Percentiles rank a stretch among this genome's conserved stretches.
These are phyloP conservation scores for Dioscorea alata DNA, from an alignment of 106 monocot species.

Conservation along the genomic window DNA sequence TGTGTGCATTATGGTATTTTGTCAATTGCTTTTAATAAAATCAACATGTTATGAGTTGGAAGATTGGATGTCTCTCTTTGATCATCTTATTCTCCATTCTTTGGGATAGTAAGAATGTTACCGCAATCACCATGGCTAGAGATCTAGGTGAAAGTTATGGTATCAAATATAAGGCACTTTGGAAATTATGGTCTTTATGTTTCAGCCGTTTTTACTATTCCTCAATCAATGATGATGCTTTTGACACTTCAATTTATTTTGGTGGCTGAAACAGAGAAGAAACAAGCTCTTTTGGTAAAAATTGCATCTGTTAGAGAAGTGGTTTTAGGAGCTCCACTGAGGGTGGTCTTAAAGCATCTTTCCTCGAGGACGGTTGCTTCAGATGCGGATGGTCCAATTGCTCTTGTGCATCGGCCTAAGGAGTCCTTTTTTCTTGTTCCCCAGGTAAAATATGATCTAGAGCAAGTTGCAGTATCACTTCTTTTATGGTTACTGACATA, in stretches of 20 bases:
- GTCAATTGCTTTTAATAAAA: too few species aligned
- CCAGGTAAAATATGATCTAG: conserved; percentile 40
- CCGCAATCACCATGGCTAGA: too few species aligned
- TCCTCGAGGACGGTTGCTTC: conserved; percentile 51
- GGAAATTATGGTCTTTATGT: too few species aligned
- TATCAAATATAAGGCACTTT: too few species aligned
- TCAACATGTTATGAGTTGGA: too few species aligned
- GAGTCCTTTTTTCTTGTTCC: conserved; percentile 92
- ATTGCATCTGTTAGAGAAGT: conserved; percentile 98
- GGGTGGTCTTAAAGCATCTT: conserved; percentile 73
- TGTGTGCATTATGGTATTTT: too few species aligned
- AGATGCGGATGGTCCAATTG: conserved; percentile 47
- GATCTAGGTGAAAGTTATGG: too few species aligned
- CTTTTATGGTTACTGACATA: too few species aligned
- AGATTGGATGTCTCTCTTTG: too few species aligned
- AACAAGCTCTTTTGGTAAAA: conserved; percentile 60
- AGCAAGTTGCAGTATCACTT: too few species aligned
- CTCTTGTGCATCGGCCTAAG: conserved; percentile 89
- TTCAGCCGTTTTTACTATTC: neutral
- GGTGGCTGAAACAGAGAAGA: conserved; percentile 54
- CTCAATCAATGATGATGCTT: neutral
- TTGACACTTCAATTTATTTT: neutral
- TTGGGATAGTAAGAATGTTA: too few species aligned
- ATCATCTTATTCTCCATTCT: too few species aligned
- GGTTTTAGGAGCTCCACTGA: conserved; percentile 90